Evolutionary conservation across 1,139 yeast genomes (phyloP).

Genomic region (Geotrichum citri-aurantii): DNA sequence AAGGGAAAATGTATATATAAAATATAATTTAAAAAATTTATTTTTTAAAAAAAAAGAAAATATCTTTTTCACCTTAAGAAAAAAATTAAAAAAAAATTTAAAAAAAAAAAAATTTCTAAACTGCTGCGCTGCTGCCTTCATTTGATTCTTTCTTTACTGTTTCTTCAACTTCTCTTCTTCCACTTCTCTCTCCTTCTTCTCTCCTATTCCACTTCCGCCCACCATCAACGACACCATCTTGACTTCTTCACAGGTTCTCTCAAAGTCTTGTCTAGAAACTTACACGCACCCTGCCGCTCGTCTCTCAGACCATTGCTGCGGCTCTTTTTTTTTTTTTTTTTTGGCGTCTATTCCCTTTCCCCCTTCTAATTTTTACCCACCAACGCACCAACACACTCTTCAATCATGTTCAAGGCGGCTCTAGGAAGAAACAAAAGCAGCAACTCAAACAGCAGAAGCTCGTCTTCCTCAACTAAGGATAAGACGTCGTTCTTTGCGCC

Average conservation of each 20-base stretch:
- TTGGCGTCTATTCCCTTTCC: neutral
- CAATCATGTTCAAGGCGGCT: constrained; percentile 9
- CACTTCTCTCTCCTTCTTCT: neutral
- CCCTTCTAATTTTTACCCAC: neutral
- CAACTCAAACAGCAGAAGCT: neutral
- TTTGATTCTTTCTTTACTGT: neutral
- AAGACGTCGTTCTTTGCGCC: constrained; percentile 3
- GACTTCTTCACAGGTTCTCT: neutral
- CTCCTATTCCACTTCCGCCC: neutral
- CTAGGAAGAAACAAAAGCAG: constrained; percentile 8
- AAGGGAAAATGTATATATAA: too few relatives aligned
- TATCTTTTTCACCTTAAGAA: neutral
- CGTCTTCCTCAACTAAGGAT: constrained; percentile 3
- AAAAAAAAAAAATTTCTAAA: neutral
- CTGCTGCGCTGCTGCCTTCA: neutral
- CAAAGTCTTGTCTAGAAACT: neutral
- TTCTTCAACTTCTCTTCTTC: neutral
- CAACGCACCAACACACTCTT: neutral
- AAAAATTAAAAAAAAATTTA: too few relatives aligned
- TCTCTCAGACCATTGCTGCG: neutral
- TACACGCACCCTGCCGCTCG: neutral
- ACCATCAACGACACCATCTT: neutral
- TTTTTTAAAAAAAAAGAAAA: neutral
- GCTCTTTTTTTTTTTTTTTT: neutral
- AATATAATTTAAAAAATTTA: too few relatives aligned